phyloP scores from a whole-genome alignment of 2,329 filamentous ascomycete genomes.

The Aspergillus tamarii region DNA sequence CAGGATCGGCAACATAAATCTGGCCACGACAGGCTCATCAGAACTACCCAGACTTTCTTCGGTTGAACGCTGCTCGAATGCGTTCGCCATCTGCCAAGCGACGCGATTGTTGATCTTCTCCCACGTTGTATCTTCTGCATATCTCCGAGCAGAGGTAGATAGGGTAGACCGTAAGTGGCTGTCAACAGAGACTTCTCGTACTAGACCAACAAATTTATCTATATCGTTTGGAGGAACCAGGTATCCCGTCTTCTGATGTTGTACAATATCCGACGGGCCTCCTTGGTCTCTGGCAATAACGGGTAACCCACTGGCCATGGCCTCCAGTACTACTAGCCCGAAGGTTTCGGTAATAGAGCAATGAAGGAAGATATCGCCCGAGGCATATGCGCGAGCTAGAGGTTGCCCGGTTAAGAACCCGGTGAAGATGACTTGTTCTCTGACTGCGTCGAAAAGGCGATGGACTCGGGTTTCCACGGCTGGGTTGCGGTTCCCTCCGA shows the following conservation, averaged over 20 bases:
- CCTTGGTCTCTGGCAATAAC: constrained; percentile 71
- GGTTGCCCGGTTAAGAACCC: constrained; percentile 65
- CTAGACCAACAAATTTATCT: constrained; percentile 59
- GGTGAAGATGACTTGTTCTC: constrained; percentile 65
- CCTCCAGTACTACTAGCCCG: constrained; percentile 70
- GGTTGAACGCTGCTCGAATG: constrained; percentile 32
- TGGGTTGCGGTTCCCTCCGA: constrained; percentile 68
- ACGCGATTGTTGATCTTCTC: constrained; percentile 72
- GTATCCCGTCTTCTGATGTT: constrained; percentile 62
- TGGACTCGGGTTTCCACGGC: constrained; percentile 65
- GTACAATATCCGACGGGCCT: constrained; percentile 69
- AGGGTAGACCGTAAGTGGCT: constrained; percentile 50
- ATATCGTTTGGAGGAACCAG: constrained; percentile 64
- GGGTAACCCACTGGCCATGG: constrained; percentile 71
- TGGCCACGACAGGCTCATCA: neutral
- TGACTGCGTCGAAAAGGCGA: constrained; percentile 59
- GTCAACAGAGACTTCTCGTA: constrained; percentile 56
- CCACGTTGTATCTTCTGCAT: constrained; percentile 69
- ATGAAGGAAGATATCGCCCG: constrained; percentile 71
- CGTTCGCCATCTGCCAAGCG: constrained; percentile 63
- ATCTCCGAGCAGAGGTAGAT: constrained; percentile 52
- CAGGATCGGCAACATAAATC: constrained; percentile 14
- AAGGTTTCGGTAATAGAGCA: constrained; percentile 74
- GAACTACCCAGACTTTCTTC: neutral
- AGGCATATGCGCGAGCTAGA: constrained; percentile 68